Percentiles rank a stretch among this genome's conserved stretches.
These are phyloP conservation scores for Beauveria scarabaeidicola DNA, from an alignment of 2,329 filamentous ascomycete species.

Conservation along the genomic window DNA sequence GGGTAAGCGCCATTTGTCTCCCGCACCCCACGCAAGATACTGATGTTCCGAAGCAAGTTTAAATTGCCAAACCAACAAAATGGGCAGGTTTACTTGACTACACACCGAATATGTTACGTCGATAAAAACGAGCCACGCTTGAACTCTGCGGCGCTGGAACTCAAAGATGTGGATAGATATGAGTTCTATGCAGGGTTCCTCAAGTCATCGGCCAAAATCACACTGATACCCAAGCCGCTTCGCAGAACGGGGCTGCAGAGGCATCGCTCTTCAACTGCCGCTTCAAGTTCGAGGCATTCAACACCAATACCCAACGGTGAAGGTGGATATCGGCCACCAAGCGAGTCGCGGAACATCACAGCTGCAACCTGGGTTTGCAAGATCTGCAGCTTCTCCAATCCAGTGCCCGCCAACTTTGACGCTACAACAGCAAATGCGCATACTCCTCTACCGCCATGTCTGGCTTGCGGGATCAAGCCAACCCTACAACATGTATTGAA, in stretches of 20 bases:
- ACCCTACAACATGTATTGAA: slow-evolving; percentile 75
- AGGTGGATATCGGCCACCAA: slow-evolving; percentile 30
- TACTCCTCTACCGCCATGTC: slow-evolving; percentile 75
- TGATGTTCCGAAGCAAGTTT: slow-evolving; percentile 54
- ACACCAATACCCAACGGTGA: slow-evolving; percentile 23
- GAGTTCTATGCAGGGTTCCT: slow-evolving; percentile 92
- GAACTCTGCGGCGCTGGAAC: slow-evolving; percentile 73
- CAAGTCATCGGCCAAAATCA: slow-evolving; percentile 92
- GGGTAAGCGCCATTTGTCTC: slow-evolving; percentile 54
- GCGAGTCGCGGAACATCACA: slow-evolving; percentile 24
- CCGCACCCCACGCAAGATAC: background rate
- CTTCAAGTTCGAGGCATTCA: slow-evolving; percentile 37
- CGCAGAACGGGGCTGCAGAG: slow-evolving; percentile 56
- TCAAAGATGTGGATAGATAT: slow-evolving; percentile 83
- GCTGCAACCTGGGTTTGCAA: slow-evolving; percentile 88
- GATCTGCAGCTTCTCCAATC: slow-evolving; percentile 92
- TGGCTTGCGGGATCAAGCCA: slow-evolving; percentile 91
- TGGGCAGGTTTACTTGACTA: slow-evolving; percentile 93
- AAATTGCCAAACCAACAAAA: slow-evolving; percentile 93
- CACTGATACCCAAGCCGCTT: slow-evolving; percentile 70
- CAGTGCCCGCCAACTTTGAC: slow-evolving; percentile 89
- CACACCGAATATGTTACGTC: slow-evolving; percentile 91
- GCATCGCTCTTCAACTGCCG: slow-evolving; percentile 35
- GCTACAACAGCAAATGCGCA: slow-evolving; percentile 69
- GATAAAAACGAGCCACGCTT: slow-evolving; percentile 79